Base-by-base conservation (phyloP, 2,329 filamentous ascomycete genomes). In the Fusarium sp. region DNA sequence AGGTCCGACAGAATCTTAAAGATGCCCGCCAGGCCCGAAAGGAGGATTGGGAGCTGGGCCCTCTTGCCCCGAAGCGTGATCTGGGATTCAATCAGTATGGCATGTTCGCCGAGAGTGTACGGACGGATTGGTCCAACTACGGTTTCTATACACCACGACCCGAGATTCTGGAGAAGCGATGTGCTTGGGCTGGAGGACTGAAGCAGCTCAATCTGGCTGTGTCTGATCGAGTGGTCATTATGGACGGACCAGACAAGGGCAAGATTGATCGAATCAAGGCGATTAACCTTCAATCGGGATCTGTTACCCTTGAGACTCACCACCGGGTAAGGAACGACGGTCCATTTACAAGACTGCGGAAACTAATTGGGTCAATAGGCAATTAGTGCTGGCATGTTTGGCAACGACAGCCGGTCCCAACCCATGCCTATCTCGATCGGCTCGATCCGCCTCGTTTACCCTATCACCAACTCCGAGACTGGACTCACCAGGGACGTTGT, bases 181-280 rank as follows among this genome's bases (percentile, higher is more conserved):
- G 84, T 71, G 85, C 82, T 34, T 91, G 89, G 89, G 87, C 87
- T n/a, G 88, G 89, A 52, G 87, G 86, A 38, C 74, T 82, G 35
- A 85, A 85, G 75, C 87, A 88, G 81, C 85, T 93, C 70, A 92
- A 91, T 74, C 85, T 95, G 67, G 89, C 87, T 27, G 79, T 84
- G 5, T 91, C 92, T 8, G 96, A 98, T 83, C 89, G 96, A 69
- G 95, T 98, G 35, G 93, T 96, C 62, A 85, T 98, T 67, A 84
- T 94, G 63, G 90, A 92, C 70, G 95, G 96, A 10, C 89, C 88
- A 38, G 93, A 96, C 79, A 93, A 92, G 85, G 95, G 95, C 78
- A 94, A 92, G 85, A 96, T 99, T 83, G 93, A 94, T 60, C 85
- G 85, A n/a, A 89, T 98, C 52, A 82, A 81, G 69, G 81, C 85